phyloP scores from a whole-genome alignment of 1,139 yeast genomes.

The Candida tunisiensis region DNA sequence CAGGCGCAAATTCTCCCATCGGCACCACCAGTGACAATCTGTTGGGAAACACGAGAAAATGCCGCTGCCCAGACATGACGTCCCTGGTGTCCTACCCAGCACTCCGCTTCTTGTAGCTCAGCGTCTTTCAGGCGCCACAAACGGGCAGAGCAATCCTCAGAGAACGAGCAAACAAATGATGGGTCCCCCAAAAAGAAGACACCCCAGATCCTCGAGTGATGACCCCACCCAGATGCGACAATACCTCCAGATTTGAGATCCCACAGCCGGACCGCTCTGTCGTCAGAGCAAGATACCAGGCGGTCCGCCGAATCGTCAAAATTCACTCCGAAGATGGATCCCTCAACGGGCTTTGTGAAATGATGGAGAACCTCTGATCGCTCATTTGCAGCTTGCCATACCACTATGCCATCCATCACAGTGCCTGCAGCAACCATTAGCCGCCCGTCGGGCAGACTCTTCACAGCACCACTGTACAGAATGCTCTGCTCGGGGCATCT shows the following conservation, averaged over 20 bases:
- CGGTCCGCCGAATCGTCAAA: slow-evolving; percentile 38
- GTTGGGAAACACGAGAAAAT: slow-evolving; percentile 1
- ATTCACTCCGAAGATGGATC: slow-evolving; percentile 74
- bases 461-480: slow-evolving; percentile 70
- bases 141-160: slow-evolving; percentile 86
- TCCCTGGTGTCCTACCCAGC: slow-evolving; percentile 57
- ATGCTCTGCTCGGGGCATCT: slow-evolving; percentile 64
- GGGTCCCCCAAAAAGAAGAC: slow-evolving; percentile 37
- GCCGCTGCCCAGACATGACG: slow-evolving; percentile 64
- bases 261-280: slow-evolving; percentile 72
- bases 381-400: slow-evolving; percentile 38
- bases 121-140: slow-evolving; percentile 36
- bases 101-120: slow-evolving; percentile 26
- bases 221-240: slow-evolving; percentile 88
- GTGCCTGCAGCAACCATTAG: slow-evolving; percentile 74
- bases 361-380: slow-evolving; percentile 34
- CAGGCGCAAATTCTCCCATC: slow-evolving; percentile 65
- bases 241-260: slow-evolving; percentile 35
- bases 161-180: slow-evolving; percentile 38
- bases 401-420: slow-evolving; percentile 70
- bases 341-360: slow-evolving; percentile 66
- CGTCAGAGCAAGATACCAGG: slow-evolving; percentile 80
- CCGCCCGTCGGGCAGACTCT: slow-evolving; percentile 23
- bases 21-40: slow-evolving; percentile 54
- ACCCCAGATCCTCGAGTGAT: slow-evolving; percentile 85